Base-by-base conservation (phyloP, 805 yeast genomes). In the Wickerhamiella vanderwaltii region DNA sequence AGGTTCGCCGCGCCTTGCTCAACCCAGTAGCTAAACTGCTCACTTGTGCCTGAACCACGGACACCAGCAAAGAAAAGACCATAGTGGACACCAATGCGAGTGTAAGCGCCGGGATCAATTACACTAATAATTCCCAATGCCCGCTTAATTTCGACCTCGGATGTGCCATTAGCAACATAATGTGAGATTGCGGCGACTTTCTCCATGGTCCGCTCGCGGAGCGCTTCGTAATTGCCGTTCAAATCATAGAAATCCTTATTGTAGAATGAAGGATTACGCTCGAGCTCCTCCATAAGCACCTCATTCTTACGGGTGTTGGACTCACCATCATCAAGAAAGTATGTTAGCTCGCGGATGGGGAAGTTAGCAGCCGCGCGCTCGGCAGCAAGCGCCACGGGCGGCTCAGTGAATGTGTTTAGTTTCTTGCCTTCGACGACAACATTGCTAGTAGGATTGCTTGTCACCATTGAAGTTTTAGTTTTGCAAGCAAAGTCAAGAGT, bases 11-110 rank as follows among this genome's bases (percentile, higher is more conserved):
- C 66, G 23, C 69, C 69, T 44, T 77, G 82, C 45, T 67, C 63
- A 41, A 85, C 71, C 96, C 96, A 87, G 63, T 78, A 88, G 32
- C 75, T 66, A 52, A 79, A 71, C 66, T 87, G 97, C 44, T 75
- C 83, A 25, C 73, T 70, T 6, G 96, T 79, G 49, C 95, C 97
- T 52, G 82, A 80, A 47, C 95, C 95, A 51, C 79, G 74, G 44
- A 87, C 64, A 44, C 94, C 83, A 44, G 75, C 72, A 41, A 84
- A 69, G 58, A 88, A 88, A 44, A 87, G 68, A 4, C 95, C 95
- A 49, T 79, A 67, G 65, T 87, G 94, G 43, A 87, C 86, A 31
- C 94, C 95, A 39, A 83, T 61, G 53, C 97, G 73, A 24, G 95
- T 86, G 40, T 76, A 74, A 34, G 81, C 64, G 51, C 77, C 78